Evolutionary conservation across 2,329 filamentous ascomycete genomes (phyloP).

Genomic region (Grosmannia huntii): DNA sequence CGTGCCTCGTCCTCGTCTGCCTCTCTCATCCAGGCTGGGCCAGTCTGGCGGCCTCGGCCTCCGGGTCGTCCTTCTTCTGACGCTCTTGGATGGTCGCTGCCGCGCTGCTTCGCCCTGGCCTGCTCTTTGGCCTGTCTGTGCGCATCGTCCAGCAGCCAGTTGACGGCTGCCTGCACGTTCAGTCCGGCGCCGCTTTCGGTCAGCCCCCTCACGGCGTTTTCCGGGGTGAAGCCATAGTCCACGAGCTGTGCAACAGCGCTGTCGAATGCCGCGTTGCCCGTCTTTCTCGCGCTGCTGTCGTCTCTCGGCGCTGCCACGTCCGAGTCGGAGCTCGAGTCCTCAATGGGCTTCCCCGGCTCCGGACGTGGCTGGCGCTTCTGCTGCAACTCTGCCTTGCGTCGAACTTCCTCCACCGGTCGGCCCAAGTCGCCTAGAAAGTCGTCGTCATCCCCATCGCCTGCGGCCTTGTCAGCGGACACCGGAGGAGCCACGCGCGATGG

Average conservation of each 20-base stretch:
- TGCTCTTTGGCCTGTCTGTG: constrained; percentile 73
- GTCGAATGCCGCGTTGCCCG: constrained; percentile 52
- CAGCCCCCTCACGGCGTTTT: constrained; percentile 70
- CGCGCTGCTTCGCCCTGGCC: constrained; percentile 27
- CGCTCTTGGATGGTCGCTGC: constrained; percentile 3
- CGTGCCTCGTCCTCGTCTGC: constrained; percentile 28
- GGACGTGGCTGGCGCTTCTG: constrained; percentile 17
- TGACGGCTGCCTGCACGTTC: constrained; percentile 76
- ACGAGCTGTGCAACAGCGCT: constrained; percentile 76
- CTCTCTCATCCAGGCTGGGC: constrained; percentile 52
- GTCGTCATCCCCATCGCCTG: constrained; percentile 30
- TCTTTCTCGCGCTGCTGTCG: constrained; percentile 15
- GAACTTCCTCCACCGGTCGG: constrained; percentile 52
- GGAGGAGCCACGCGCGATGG: constrained; percentile 27
- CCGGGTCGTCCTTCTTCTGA: not conserved
- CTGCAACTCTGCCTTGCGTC: constrained; percentile 28
- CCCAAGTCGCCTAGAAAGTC: constrained; percentile 53
- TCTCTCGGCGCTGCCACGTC: constrained; percentile 17
- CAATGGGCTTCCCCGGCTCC: constrained; percentile 43
- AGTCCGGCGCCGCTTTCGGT: constrained; percentile 66
- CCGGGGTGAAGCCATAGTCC: constrained; percentile 84
- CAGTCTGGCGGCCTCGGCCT: constrained; percentile 22
- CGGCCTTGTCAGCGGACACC: constrained; percentile 11
- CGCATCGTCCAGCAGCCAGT: constrained; percentile 82
- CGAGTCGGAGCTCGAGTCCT: constrained; percentile 33